Conservation (phyloP, 495 filamentous ascomycete species). For the Geoglossum glabrum region DNA sequence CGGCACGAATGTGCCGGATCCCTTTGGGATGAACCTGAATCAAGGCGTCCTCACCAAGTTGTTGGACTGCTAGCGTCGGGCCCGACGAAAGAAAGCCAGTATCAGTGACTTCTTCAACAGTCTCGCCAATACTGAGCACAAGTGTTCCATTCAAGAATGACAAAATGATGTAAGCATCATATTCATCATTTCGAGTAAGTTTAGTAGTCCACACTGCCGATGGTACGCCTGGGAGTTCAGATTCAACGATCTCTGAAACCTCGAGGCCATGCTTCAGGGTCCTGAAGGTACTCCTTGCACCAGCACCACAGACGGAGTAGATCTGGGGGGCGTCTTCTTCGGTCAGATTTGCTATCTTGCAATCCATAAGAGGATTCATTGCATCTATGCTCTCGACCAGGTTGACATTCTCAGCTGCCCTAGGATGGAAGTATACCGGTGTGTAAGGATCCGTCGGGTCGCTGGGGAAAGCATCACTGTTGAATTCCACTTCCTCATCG, state of each 20-base stretch:
- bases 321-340: conserved; percentile 94
- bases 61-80: conserved; percentile 77
- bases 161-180: conserved; percentile 59
- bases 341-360: conserved; percentile 70
- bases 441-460: conserved; percentile 46
- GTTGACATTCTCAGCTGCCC: conserved; percentile 59
- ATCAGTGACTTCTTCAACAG: conserved; percentile 84
- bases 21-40: conserved; percentile 91
- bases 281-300: conserved; percentile 73
- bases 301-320: conserved; percentile 73
- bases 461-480: conserved; percentile 60
- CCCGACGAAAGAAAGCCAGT: conserved; percentile 76
- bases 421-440: conserved; percentile 67
- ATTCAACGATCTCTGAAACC: conserved; percentile 85
- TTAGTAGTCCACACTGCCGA: conserved; percentile 92
- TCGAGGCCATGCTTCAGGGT: conserved; percentile 83
- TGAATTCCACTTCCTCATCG: conserved; percentile 68
- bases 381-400: conserved; percentile 72
- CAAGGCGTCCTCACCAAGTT: conserved; percentile 79
- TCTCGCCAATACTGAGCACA: conserved; percentile 86
- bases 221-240: conserved; percentile 66
- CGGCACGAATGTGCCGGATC: conserved; percentile 69
- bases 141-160: conserved; percentile 54
- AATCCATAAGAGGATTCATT: conserved; percentile 79
- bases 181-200: conserved; percentile 60